These are phyloP conservation scores for Volvox africanus DNA, from an alignment of 139 green algal genomes.

Conservation along the genomic window DNA sequence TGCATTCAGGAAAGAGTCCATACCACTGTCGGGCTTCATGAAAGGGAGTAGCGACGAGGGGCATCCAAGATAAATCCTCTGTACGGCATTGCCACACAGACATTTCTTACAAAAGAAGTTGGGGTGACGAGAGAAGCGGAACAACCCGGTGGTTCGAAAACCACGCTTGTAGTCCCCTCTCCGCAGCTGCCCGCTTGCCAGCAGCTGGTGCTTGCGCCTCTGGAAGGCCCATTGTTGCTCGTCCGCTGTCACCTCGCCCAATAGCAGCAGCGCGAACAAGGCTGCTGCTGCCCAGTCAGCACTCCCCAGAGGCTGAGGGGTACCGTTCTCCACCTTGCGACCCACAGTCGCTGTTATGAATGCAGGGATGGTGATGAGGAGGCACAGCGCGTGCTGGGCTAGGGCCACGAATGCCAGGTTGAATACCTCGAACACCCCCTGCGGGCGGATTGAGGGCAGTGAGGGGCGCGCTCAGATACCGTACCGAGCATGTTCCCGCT, in stretches of 20 bases:
- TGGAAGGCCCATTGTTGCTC: conserved; percentile 52
- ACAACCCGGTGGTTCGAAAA: conserved; percentile 26
- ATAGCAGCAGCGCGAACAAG: neutral
- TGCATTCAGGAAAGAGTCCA: no score
- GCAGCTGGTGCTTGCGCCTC: neutral
- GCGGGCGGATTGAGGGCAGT: neutral
- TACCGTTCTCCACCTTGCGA: neutral
- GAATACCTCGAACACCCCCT: conserved; percentile 55
- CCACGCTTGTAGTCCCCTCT: conserved; percentile 12
- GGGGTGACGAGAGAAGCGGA: conserved; percentile 35
- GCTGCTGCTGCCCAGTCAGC: conserved; percentile 1
- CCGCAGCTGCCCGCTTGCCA: neutral
- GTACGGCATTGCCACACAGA: no score
- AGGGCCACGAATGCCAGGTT: conserved; percentile 59
- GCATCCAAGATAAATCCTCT: no score
- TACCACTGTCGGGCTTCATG: no score
- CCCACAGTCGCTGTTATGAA: neutral
- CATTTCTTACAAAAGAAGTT: conserved; percentile 29
- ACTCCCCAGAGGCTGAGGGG: neutral
- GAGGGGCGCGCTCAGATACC: no score
- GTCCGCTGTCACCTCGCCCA: conserved; percentile 3
- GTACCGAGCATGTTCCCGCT: no score
- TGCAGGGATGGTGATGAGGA: conserved; percentile 25
- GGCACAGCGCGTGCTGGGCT: conserved; percentile 47
- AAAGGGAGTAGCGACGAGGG: no score